Conservation (phyloP, 306 rosid species). For the Rosa rugosa region DNA sequence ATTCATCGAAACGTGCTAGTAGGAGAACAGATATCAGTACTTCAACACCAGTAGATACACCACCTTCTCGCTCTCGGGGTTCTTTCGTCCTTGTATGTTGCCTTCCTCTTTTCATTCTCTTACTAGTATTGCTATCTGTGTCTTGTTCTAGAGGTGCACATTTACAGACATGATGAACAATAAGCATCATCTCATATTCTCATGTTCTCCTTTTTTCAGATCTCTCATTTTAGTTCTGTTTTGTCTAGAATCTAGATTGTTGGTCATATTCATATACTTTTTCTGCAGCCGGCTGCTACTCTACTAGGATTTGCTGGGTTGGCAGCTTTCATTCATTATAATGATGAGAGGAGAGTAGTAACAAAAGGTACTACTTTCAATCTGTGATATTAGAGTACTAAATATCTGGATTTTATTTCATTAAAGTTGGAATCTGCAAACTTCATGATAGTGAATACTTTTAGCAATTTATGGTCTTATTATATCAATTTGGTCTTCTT, state of each 20-base stretch:
- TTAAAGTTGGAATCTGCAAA: constrained; percentile 7
- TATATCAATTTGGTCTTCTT: not conserved
- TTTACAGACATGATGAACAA: not conserved
- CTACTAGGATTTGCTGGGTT: constrained; percentile 68
- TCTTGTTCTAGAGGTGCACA: not conserved
- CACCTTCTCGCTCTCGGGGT: constrained; percentile 50
- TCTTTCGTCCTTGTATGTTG: constrained; percentile 58
- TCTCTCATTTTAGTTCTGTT: not conserved
- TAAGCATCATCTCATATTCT: not conserved
- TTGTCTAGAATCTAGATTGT: constrained; percentile 8
- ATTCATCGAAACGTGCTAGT: constrained; percentile 42
- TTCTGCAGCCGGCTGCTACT: constrained; percentile 66
- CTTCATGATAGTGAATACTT: not conserved
- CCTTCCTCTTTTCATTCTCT: constrained; percentile 6
- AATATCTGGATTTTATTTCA: constrained; percentile 1
- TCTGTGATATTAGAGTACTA: not conserved
- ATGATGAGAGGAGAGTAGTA: constrained; percentile 82
- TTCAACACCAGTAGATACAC: constrained; percentile 32
- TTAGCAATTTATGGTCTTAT: not conserved
- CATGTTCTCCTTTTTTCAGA: not conserved
- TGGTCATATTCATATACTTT: constrained; percentile 12
- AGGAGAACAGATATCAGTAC: constrained; percentile 33
- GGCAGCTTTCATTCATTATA: constrained; percentile 59
- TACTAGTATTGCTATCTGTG: constrained; percentile 3
- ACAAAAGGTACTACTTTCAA: constrained; percentile 55